Evolutionary conservation across 805 yeast genomes (phyloP).

Genomic region (Peterozyma toletana): DNA sequence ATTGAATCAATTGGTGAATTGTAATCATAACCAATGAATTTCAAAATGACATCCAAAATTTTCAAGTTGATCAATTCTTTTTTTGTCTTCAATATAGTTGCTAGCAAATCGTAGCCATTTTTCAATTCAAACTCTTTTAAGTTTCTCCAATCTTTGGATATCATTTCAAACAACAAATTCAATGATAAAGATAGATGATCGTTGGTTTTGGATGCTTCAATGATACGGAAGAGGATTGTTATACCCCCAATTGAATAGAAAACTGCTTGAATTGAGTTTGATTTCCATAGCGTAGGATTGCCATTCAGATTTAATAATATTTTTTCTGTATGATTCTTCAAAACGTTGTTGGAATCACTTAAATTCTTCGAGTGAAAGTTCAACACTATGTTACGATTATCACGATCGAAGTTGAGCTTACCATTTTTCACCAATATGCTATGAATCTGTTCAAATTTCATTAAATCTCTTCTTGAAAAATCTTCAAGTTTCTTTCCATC

Average conservation of each 20-base stretch:
- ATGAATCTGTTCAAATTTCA: conserved; percentile 7
- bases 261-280: conserved; percentile 3
- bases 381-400: conserved; percentile 9
- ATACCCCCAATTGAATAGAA: conserved; percentile 46
- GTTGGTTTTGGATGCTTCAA: conserved; percentile 35
- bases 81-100: conserved; percentile 44
- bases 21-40: conserved; percentile 49
- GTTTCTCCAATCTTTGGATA: conserved; percentile 43
- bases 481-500: conserved; percentile 5
- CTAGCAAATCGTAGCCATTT: conserved; percentile 54
- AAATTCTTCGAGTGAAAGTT: conserved; percentile 15
- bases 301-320: background rate
- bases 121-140: conserved; percentile 50
- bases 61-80: conserved; percentile 29
- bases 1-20: conserved; percentile 46
- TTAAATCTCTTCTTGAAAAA: conserved; percentile 7
- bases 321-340: background rate
- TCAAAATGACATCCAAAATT: conserved; percentile 40
- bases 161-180: conserved; percentile 31
- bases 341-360: conserved; percentile 10
- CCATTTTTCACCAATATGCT: conserved; percentile 8
- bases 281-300: conserved; percentile 1
- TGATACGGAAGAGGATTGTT: conserved; percentile 33
- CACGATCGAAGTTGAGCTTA: conserved; percentile 5
- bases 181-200: conserved; percentile 26